Evolutionary conservation across 305 asterid genomes (phyloP).

Genomic region (Ajuga reptans): DNA sequence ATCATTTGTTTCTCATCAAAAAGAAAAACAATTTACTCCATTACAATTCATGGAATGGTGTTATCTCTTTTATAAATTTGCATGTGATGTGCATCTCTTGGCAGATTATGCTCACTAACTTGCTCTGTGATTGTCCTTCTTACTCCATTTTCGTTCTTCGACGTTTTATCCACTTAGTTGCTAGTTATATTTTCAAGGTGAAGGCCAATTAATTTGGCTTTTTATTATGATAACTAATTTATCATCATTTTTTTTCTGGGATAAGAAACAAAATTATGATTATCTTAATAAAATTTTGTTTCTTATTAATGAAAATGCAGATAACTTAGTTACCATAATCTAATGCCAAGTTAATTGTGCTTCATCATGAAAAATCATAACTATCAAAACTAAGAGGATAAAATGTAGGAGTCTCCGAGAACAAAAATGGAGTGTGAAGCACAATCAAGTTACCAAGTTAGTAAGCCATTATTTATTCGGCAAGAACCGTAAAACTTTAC

Average conservation of each 20-base stretch:
- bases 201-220: constrained; percentile 2
- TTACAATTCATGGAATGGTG: neutral
- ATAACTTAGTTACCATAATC: neutral
- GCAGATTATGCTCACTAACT: neutral
- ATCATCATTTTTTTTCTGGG: neutral
- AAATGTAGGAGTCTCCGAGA: neutral
- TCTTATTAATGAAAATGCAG: too few species aligned
- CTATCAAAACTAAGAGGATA: neutral
- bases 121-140: constrained; percentile 5
- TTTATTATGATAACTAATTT: neutral
- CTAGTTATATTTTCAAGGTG: constrained; percentile 9
- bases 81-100: neutral
- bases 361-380: constrained; percentile 5
- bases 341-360: neutral
- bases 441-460: neutral
- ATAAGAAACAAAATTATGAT: too few species aligned
- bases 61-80: neutral
- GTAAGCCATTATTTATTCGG: neutral
- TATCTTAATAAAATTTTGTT: neutral
- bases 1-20: too few species aligned
- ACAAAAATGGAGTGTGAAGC: neutral
- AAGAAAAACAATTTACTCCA: too few species aligned
- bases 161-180: neutral
- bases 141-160: neutral
- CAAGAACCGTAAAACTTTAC: neutral